These are phyloP conservation scores for Hypomyces perniciosus DNA, from an alignment of 2,329 filamentous ascomycete genomes.

Conservation along the genomic window DNA sequence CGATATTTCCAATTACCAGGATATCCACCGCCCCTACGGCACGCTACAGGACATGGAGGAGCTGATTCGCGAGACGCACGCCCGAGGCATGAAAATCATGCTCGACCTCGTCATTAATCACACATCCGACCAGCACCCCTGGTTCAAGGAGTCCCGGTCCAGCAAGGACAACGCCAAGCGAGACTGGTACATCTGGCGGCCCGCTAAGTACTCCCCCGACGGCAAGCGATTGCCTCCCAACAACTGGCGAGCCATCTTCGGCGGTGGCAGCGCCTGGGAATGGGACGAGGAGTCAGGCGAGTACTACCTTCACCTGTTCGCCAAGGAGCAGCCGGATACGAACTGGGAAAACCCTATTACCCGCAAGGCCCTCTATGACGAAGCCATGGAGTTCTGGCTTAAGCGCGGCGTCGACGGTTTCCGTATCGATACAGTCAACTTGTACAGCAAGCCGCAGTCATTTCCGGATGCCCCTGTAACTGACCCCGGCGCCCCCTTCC, in stretches of 20 bases:
- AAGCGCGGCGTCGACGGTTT: constrained; percentile 67
- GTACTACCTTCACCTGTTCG: constrained; percentile 74
- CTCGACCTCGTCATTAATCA: constrained; percentile 76
- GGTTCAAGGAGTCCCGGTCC: constrained; percentile 62
- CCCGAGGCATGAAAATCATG: constrained; percentile 62
- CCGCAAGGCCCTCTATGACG: constrained; percentile 63
- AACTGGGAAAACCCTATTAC: constrained; percentile 73
- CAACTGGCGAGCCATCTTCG: constrained; percentile 64
- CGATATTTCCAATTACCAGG: constrained; percentile 62
- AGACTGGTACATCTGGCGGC: constrained; percentile 61
- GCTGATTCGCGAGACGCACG: constrained; percentile 54
- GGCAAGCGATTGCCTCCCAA: constrained; percentile 65
- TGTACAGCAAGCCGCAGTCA: constrained; percentile 58
- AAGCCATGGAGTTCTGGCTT: constrained; percentile 74
- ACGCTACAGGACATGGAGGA: constrained; percentile 59
- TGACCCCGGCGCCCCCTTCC: constrained; percentile 39
- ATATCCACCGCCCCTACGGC: constrained; percentile 59
- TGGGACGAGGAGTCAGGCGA: constrained; percentile 68
- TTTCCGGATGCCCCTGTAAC: constrained; percentile 54
- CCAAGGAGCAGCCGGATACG: constrained; percentile 72
- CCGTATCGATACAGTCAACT: constrained; percentile 69
- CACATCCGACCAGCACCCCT: constrained; percentile 64
- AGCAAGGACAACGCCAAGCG: constrained; percentile 58
- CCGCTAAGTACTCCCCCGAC: constrained; percentile 45
- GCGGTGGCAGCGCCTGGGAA: constrained; percentile 57